These are phyloP conservation scores for Plantago elongata DNA, from an alignment of 257 asterid genomes.

Conservation along the genomic window DNA sequence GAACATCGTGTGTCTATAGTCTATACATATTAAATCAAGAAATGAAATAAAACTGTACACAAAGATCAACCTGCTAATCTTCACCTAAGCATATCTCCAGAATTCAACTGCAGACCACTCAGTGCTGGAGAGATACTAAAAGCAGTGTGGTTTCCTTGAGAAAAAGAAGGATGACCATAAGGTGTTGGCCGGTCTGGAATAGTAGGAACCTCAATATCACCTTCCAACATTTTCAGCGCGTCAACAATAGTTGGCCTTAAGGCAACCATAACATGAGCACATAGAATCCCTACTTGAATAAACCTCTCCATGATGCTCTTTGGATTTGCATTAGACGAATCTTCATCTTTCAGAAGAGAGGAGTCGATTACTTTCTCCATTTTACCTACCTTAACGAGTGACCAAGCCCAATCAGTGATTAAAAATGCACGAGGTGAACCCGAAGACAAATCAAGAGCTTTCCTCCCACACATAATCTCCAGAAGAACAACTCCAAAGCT, in stretches of 20 bases:
- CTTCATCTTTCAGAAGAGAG: conserved; percentile 38
- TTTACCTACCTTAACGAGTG: conserved; percentile 58
- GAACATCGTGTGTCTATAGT: conserved; percentile 3
- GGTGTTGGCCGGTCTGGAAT: conserved; percentile 82
- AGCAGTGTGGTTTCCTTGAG: conserved; percentile 24
- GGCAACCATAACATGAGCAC: conserved; percentile 96
- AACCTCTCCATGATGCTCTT: conserved; percentile 72
- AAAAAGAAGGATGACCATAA: conserved; percentile 58
- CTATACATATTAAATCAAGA: not conserved
- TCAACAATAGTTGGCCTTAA: conserved; percentile 77
- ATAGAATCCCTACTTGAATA: conserved; percentile 66
- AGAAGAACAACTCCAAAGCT: conserved; percentile 82
- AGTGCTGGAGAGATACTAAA: conserved; percentile 60
- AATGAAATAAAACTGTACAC: not conserved
- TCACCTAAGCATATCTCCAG: conserved; percentile 77
- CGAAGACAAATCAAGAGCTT: conserved; percentile 64
- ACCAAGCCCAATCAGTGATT: conserved; percentile 94
- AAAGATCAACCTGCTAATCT: not conserved
- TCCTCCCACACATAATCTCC: conserved; percentile 95
- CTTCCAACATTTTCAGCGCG: conserved; percentile 85
- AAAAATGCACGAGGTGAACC: conserved; percentile 48
- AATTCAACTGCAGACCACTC: conserved; percentile 40
- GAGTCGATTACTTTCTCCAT: conserved; percentile 52
- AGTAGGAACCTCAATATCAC: conserved; percentile 73
- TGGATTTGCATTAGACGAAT: conserved; percentile 46